Evolutionary conservation across 352 stramenopile species (phyloP).

Genomic region (Globisporangium polare): DNA sequence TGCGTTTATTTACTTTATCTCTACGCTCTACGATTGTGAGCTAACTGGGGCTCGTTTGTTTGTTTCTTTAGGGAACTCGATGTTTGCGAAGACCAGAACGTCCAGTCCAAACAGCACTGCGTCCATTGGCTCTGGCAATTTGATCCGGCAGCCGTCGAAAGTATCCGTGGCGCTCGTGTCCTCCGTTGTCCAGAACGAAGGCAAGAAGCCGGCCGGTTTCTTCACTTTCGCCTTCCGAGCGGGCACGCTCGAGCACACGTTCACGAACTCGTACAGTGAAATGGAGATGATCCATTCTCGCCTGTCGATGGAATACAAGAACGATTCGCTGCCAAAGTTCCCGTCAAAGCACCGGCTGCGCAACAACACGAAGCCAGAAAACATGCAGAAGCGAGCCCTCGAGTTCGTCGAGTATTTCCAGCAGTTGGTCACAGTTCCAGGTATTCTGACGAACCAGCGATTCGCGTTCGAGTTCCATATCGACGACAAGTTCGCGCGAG

Average conservation of each 20-base stretch:
- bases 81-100: constrained; percentile 3
- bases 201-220: constrained; percentile 58
- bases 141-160: constrained; percentile 3
- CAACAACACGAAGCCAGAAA: constrained; percentile 80
- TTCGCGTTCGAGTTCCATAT: constrained; percentile 72
- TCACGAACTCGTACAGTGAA: constrained; percentile 65
- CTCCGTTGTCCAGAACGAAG: constrained; percentile 49
- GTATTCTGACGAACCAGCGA: constrained; percentile 47
- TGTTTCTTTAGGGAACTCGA: not conserved
- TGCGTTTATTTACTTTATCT: too few relatives aligned
- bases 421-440: constrained; percentile 44
- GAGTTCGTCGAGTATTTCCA: constrained; percentile 77
- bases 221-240: constrained; percentile 65
- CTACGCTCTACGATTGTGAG: too few relatives aligned
- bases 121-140: not conserved
- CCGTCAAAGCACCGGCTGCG: constrained; percentile 70
- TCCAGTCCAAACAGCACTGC: constrained; percentile 9
- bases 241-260: constrained; percentile 36
- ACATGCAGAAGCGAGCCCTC: constrained; percentile 82
- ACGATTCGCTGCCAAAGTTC: constrained; percentile 57
- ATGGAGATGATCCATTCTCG: constrained; percentile 70
- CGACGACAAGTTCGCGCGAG: constrained; percentile 35
- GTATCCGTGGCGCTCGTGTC: constrained; percentile 48
- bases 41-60: not conserved
- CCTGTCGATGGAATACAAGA: constrained; percentile 27